These are phyloP conservation scores for Phaeosphaeriaceae sp. DNA, from an alignment of 2,329 filamentous ascomycete species.

Conservation along the genomic window DNA sequence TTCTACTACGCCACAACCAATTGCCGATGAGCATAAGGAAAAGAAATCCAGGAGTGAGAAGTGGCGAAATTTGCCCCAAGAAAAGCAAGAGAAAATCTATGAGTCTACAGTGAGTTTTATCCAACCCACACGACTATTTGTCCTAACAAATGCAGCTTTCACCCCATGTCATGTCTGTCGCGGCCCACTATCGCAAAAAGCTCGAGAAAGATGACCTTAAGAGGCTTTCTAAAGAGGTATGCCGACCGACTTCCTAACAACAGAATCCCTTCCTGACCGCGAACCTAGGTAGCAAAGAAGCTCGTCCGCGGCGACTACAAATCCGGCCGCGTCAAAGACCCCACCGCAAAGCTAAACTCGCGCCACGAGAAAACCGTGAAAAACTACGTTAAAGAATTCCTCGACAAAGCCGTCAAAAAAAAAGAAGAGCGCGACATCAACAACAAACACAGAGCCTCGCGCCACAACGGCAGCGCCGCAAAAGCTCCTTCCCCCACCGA, in stretches of 20 bases:
- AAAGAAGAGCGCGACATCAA: slow-evolving; percentile 67
- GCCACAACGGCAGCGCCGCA: too few relatives aligned
- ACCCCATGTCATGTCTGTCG: slow-evolving; percentile 82
- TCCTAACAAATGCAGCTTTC: slow-evolving; percentile 65
- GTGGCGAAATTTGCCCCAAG: slow-evolving; percentile 71
- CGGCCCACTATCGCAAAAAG: slow-evolving; percentile 86
- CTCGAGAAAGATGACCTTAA: slow-evolving; percentile 80
- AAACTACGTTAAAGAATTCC: slow-evolving; percentile 81
- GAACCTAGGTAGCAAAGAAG: slow-evolving; percentile 73
- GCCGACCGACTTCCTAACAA: not conserved
- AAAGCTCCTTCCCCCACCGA: slow-evolving; percentile 27
- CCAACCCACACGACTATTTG: not conserved
- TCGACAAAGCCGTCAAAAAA: slow-evolving; percentile 82
- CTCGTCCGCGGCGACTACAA: slow-evolving; percentile 92
- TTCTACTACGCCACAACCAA: slow-evolving; percentile 70
- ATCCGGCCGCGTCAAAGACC: slow-evolving; percentile 82
- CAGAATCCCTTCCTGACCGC: slow-evolving; percentile 13
- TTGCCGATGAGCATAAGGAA: slow-evolving; percentile 60
- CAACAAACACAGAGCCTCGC: too few relatives aligned
- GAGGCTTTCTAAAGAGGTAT: slow-evolving; percentile 67
- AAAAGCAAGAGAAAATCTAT: slow-evolving; percentile 95
- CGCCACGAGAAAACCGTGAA: slow-evolving; percentile 85
- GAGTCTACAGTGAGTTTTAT: slow-evolving; percentile 79
- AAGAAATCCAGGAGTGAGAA: slow-evolving; percentile 64
- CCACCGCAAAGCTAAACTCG: slow-evolving; percentile 71